Percentiles rank a stretch among this genome's conserved stretches.
Evolutionary conservation across 805 yeast species (phyloP).

Genomic region (Ogataea pini): DNA sequence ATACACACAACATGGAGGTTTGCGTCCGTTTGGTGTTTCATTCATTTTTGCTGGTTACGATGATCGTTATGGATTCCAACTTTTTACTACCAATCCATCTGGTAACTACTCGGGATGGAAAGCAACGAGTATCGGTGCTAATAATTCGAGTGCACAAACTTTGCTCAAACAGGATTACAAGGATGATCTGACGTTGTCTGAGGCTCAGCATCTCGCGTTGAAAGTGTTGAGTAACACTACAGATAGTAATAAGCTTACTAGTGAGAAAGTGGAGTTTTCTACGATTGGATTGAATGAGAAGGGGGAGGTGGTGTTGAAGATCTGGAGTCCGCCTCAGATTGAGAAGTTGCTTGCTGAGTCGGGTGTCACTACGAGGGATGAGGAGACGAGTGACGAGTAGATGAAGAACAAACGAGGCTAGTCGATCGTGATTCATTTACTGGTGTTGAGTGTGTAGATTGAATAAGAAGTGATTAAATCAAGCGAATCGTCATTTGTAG

Average conservation of each 20-base stretch:
- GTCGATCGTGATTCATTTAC: no score
- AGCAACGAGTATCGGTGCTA: constrained; percentile 96
- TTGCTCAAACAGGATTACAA: constrained; percentile 92
- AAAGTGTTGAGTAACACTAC: constrained; percentile 92
- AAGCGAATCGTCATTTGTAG: no score
- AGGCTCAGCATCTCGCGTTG: constrained; percentile 84
- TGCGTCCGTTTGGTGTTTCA: constrained; percentile 97
- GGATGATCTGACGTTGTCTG: constrained; percentile 69
- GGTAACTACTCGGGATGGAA: constrained; percentile 99
- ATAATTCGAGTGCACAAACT: constrained; percentile 95
- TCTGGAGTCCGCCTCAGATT: constrained; percentile 81
- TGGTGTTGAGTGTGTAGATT: no score
- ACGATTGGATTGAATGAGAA: constrained; percentile 56
- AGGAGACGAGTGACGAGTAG: constrained; percentile 31
- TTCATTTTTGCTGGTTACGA: constrained; percentile 96
- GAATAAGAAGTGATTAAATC: no score
- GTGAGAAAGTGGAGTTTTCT: constrained; percentile 92
- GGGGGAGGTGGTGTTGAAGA: constrained; percentile 61
- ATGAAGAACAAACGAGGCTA: no score
- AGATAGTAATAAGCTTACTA: constrained; percentile 80
- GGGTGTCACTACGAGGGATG: constrained; percentile 58
- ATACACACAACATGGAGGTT: constrained; percentile 97
- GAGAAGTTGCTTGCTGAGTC: constrained; percentile 69
- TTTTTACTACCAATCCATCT: constrained; percentile 93
- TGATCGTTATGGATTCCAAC: constrained; percentile 83